Conservation (phyloP, 192 early-diverging fungal genomes). For the Paraglomus occultum region DNA sequence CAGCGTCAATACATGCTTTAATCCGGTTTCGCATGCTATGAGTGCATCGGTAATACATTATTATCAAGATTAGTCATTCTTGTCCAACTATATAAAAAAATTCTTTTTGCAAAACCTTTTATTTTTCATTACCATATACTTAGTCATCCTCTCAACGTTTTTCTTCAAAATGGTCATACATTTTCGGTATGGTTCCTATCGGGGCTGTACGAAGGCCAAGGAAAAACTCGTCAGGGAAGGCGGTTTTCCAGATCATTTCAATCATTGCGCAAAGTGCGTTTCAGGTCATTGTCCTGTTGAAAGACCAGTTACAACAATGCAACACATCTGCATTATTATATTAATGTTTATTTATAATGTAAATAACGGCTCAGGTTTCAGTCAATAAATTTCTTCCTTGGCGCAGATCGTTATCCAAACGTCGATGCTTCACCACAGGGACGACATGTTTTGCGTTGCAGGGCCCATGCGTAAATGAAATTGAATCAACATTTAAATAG, state of each 20-base stretch:
- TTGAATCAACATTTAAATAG: too few species aligned
- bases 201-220: constrained; percentile 1
- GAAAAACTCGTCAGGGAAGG: not conserved
- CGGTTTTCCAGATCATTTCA: not conserved
- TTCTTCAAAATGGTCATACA: not conserved
- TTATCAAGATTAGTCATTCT: not conserved
- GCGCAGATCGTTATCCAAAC: not conserved
- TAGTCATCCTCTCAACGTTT: not conserved
- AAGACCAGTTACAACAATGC: constrained; percentile 5
- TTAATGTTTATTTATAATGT: not conserved
- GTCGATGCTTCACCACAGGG: not conserved
- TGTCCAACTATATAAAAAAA: not conserved
- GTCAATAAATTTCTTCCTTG: not conserved
- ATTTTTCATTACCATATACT: too few species aligned
- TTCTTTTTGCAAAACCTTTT: not conserved
- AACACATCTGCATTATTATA: not conserved
- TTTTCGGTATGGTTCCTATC: not conserved
- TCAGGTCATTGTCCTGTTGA: not conserved
- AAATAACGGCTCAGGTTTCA: not conserved
- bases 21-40: not conserved
- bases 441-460: not conserved
- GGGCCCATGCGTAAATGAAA: not conserved
- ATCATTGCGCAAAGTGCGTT: too few species aligned
- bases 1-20: not conserved
- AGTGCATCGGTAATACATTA: not conserved